These are phyloP conservation scores for Tulasnella sp. DNA, from an alignment of 768 basidiomycete species.

Conservation along the genomic window DNA sequence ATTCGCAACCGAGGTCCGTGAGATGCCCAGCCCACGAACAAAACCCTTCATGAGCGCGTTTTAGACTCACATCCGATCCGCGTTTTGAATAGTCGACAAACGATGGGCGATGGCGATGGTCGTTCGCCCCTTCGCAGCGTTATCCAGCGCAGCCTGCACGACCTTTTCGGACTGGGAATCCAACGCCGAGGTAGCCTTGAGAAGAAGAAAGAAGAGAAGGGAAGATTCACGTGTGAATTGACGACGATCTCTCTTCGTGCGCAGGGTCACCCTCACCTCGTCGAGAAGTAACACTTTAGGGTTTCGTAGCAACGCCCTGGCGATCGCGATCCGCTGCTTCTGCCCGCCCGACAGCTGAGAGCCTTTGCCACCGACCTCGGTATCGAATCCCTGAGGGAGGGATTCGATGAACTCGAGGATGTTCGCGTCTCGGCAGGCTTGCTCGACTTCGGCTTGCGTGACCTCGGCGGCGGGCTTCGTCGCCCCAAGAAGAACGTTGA, in stretches of 20 bases:
- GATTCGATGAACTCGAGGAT: constrained; percentile 81
- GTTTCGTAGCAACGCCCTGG: constrained; percentile 78
- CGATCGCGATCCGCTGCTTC: constrained; percentile 76
- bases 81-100: constrained; percentile 84
- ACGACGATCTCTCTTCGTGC: constrained; percentile 11
- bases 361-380: constrained; percentile 83
- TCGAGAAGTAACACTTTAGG: constrained; percentile 84
- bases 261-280: constrained; percentile 32
- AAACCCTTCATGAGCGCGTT: neutral
- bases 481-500: constrained; percentile 84
- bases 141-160: constrained; percentile 88
- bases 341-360: constrained; percentile 83
- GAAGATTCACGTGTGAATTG: neutral
- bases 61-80: constrained; percentile 63
- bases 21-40: constrained; percentile 1
- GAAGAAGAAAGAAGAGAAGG: neutral
- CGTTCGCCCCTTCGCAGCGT: constrained; percentile 83
- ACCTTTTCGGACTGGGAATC: constrained; percentile 89
- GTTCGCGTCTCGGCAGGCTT: constrained; percentile 81
- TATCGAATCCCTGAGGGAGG: constrained; percentile 83
- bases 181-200: constrained; percentile 68
- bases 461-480: constrained; percentile 64
- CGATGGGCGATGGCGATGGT: constrained; percentile 95
- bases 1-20: neutral
- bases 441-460: constrained; percentile 77